Evolutionary conservation across 108 stramenopile species (phyloP).

Genomic region (Cyclotella sp.): DNA sequence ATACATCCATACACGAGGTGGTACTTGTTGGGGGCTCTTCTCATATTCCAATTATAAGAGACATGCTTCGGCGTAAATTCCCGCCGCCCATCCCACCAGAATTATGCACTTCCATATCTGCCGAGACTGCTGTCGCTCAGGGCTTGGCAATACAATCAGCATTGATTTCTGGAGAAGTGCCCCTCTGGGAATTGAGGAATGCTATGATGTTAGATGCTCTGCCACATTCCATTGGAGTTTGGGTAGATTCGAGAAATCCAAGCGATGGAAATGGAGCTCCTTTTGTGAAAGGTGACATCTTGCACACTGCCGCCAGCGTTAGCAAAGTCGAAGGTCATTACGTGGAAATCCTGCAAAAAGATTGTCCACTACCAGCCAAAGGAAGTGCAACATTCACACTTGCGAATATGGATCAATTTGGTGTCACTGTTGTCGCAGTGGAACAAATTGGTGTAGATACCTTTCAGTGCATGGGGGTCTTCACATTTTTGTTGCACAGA

Average conservation of each 20-base stretch:
- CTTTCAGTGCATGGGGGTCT: conserved; percentile 65
- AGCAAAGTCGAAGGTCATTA: conserved; percentile 33
- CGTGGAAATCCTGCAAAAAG: conserved; percentile 65
- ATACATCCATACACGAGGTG: conserved; percentile 66
- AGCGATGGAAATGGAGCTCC: conserved; percentile 18
- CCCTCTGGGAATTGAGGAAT: conserved; percentile 67
- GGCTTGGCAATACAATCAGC: conserved; percentile 86
- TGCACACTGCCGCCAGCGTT: conserved; percentile 4
- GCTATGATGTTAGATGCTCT: conserved; percentile 86
- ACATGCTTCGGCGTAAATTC: conserved; percentile 69
- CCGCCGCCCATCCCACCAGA: conserved; percentile 58
- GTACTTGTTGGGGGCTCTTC: conserved; percentile 84
- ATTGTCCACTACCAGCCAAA: conserved; percentile 67
- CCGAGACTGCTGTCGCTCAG: conserved; percentile 82
- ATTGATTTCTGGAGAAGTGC: conserved; percentile 63
- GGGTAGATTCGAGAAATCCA: conserved; percentile 29
- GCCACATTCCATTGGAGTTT: conserved; percentile 84
- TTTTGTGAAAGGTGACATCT: conserved; percentile 41
- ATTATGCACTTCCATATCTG: conserved; percentile 71
- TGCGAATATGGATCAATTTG: conserved; percentile 62
- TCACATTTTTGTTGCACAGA: conserved; percentile 77
- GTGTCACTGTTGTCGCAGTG: conserved; percentile 76
- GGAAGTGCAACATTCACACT: conserved; percentile 69
- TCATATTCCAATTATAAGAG: conserved; percentile 69
- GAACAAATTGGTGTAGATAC: conserved; percentile 62